Evolutionary conservation across 1,284 basidiomycete species (phyloP), one percentile per base, ranked within the genome.

Genomic region (Afroboletus lepidellus): DNA sequence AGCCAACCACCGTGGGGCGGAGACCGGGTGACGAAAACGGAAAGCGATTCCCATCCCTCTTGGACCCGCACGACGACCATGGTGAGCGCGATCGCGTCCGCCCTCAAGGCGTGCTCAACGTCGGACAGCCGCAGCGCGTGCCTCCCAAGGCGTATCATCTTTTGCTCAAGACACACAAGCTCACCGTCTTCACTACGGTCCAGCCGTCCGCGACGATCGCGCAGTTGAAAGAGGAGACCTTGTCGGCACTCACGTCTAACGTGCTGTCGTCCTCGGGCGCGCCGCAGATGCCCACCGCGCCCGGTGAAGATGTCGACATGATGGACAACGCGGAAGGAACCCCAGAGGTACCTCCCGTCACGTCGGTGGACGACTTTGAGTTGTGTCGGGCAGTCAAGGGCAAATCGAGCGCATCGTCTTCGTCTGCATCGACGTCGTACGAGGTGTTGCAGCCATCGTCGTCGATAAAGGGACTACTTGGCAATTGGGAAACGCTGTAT

Each of bases 121-220:
- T 18, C n/a, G 25, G 15, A 49, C 50, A 78, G 78, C 76, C 75
- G 24, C 71, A 66, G 33, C 72, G 71, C 61, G 57, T 63, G 29
- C 71, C 71, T 20, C 78, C 78, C 3, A 87, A 84, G 69, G 72
- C 80, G 43, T 82, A 83, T 67, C 81, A 87, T 42, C 63, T 90
- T 18, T 73, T 81, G 24, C 65, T 90, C 56, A 87, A 86, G 60
- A 85, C 85, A 0, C 85, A 89, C 71, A 87, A 79, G 59, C 70
- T 85, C 47, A 83, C 83, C 7, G 72, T 88, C 58, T 75, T 85
- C 59, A 68, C 85, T 53, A 80, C 83, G 4, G 74, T 77, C 11
- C 70, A 75, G 38, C 81, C 78, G 24, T 75, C 74, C 18, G 76
- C 75, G 12, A 80, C 79, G 7, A 73, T 91, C 61, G 73, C 69